Evolutionary conservation across 179 eudicot species (phyloP).

Genomic region (Vitellaria paradoxa): DNA sequence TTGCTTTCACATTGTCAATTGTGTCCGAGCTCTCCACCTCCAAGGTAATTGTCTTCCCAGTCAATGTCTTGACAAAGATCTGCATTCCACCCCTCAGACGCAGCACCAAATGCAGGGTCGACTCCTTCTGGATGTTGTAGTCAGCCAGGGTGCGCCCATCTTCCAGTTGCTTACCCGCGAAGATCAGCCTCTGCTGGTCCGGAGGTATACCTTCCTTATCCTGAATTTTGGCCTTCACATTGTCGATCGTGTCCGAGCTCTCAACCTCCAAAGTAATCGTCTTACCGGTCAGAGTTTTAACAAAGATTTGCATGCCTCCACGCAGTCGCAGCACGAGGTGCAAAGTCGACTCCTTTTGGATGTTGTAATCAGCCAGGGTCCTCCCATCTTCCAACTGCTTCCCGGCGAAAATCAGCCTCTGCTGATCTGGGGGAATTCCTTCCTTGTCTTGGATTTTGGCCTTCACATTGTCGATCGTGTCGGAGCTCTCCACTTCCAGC

Average conservation of each 20-base stretch:
- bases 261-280: conserved; percentile 11
- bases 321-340: neutral
- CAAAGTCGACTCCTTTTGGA: conserved; percentile 6
- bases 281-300: conserved; percentile 4
- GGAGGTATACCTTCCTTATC: conserved; percentile 16
- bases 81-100: too few species aligned
- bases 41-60: too few species aligned
- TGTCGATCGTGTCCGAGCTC: conserved; percentile 7
- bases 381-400: conserved; percentile 22
- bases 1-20: neutral
- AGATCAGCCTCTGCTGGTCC: conserved; percentile 14
- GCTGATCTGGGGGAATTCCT: conserved; percentile 41
- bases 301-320: conserved; percentile 8
- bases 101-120: neutral
- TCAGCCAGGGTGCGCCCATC: conserved; percentile 5
- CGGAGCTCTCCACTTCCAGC: conserved; percentile 4
- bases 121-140: conserved; percentile 13
- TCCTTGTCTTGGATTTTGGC: conserved; percentile 37
- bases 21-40: too few species aligned
- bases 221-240: conserved; percentile 14
- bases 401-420: conserved; percentile 35
- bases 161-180: conserved; percentile 12
- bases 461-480: conserved; percentile 14
- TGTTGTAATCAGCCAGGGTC: conserved; percentile 5
- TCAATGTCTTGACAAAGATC: too few species aligned